Evolutionary conservation across 352 stramenopile genomes (phyloP), one percentile per base, ranked within the genome.

Genomic region (Phytophthora litchii): DNA sequence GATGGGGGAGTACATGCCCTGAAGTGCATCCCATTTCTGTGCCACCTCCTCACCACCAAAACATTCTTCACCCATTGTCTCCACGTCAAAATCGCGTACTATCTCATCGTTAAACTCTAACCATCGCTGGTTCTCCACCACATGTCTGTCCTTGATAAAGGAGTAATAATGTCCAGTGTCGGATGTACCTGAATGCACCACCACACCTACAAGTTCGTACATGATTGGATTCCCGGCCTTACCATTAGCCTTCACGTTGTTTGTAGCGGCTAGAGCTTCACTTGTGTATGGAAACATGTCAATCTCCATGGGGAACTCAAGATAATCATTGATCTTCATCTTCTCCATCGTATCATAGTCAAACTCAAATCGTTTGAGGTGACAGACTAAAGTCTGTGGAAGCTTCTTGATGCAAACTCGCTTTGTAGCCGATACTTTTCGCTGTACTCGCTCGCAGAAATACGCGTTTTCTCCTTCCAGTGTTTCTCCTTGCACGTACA

Each of bases 161-260:
- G 84, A 97, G 64, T 98, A 98, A 62, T 98, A 98, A 76, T 98
- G 94, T 0, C 94, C 94, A 44, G 83, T 96, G 49, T 98, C 89
- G 0, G 88, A 81, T 16, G 89, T 97, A 1, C 94, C 94, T 0
- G 83, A 96, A 64, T 98, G 94, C 4, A 98, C 91, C 14, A 98
- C 89, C 13, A 98, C 78, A 8, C 94, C 94, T 5, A 89, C 80
- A 6, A 98, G 81, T 17, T 97, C 80, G 57, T 98, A 98, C 74
- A 93, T 72, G 4, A 69, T 60, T 19, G 38, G 9, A 34, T 53
- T 46, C 9, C 53, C 36, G 2, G 13, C 37, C 10, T 34, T 44
- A 36, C 9, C 41, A 53, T 35, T 48, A 42, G 11, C 27, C 17
- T 25, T 46, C n/a, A 12, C 19, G 10, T 34, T 27, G 3, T 66